Base-by-base conservation (phyloP, 805 yeast species). In the Yarrowia divulgata region DNA sequence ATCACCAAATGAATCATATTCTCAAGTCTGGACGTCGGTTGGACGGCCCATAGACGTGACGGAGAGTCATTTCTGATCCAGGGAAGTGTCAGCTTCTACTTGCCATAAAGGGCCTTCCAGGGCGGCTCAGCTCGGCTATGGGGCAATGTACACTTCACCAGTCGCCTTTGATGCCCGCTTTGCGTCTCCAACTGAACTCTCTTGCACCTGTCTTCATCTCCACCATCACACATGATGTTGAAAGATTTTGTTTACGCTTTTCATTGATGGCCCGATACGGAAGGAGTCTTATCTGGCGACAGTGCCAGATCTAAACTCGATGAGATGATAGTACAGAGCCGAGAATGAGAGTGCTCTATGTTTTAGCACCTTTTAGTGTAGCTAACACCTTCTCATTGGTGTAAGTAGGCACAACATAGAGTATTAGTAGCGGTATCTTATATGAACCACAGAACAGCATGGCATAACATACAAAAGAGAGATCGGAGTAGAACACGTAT, bases 1-100 rank as follows among this genome's bases (percentile, higher is more conserved):
- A 48, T 48, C 52, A 48, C 52, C 18, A 48, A 9, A 48, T 48
- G 14, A 48, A 35, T 48, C 35, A 48, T 48, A 48, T 48, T 48
- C 35, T 1, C 35, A 29, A 29, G 35, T 48, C n/a, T 14, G 2
- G 35, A 14, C 16, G 18, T 14, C 10, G 1, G 16, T 23, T 4
- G 3, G 29, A 7, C 8, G 35, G 8, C 52, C 14, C 18, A 1
- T 8, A 14, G 35, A 23, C 35, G 35, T 14, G 35, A 16, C 52
- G 14, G 52, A 23, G n/a, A 23, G 35, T 7, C 52, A 14, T 29
- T 3, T 19, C 32, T 23, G 10, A 16, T 48, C 3, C 16, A 29
- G 54, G 54, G 54, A 29, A 34, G 57, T 34, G 29, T 35, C 40
- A 34, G 39, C 9, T 32, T 16, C 55, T 7, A 52, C 23, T 52